These are phyloP conservation scores for Ceratocystis papillata DNA, from an alignment of 2,329 filamentous ascomycete genomes.

Conservation along the genomic window DNA sequence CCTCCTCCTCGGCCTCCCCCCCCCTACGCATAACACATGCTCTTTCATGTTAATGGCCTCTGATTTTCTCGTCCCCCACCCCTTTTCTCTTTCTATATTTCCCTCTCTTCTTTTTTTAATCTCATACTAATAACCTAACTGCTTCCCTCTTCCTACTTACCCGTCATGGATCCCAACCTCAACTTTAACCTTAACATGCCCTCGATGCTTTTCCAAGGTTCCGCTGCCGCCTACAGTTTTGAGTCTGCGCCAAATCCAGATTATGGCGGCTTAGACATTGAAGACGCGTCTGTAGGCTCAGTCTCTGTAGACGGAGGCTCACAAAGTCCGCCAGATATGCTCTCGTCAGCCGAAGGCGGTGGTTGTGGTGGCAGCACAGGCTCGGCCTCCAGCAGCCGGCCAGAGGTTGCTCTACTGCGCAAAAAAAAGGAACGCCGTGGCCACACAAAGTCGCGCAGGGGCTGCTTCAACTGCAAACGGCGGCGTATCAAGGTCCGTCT, in stretches of 20 bases:
- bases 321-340: conserved; percentile 19
- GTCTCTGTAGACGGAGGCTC: conserved; percentile 20
- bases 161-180: conserved; percentile 19
- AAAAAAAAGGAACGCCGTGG: conserved; percentile 41
- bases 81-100: neutral
- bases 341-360: neutral
- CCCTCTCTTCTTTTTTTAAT: neutral
- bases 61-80: neutral
- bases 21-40: neutral
- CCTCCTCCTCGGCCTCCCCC: neutral
- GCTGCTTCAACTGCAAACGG: conserved; percentile 58
- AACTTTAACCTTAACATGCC: conserved; percentile 19
- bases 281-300: conserved; percentile 20
- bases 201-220: conserved; percentile 17
- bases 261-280: conserved; percentile 20
- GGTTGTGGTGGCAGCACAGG: neutral
- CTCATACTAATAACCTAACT: neutral
- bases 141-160: neutral
- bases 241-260: conserved; percentile 15
- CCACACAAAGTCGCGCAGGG: conserved; percentile 54
- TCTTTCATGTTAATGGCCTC: neutral
- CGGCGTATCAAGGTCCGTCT: conserved; percentile 49
- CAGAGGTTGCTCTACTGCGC: conserved; percentile 13
- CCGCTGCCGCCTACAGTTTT: conserved; percentile 17
- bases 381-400: conserved; percentile 4